Conservation (phyloP, 441 rosid species). For the Croton laevigatus region DNA sequence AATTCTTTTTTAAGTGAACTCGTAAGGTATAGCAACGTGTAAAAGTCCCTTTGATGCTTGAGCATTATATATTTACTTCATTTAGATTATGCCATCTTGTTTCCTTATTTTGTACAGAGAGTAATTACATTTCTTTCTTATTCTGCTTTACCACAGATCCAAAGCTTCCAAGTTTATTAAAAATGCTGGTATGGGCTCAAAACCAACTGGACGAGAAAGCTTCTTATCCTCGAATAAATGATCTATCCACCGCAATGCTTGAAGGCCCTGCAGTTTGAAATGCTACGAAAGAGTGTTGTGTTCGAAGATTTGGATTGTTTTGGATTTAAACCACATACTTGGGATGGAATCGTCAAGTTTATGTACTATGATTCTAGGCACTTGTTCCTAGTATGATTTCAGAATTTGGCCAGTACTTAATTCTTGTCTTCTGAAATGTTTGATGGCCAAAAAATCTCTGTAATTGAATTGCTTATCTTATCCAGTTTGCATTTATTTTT, state of each 20-base stretch:
- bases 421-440: slow-evolving; percentile 24
- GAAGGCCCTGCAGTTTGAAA: slow-evolving; percentile 64
- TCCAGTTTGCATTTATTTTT: slow-evolving; percentile 13
- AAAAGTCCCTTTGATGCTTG: not conserved
- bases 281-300: not conserved
- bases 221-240: slow-evolving; percentile 77
- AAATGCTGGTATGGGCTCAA: slow-evolving; percentile 92
- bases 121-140: not conserved
- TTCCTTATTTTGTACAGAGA: not conserved
- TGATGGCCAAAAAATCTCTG: slow-evolving; percentile 29
- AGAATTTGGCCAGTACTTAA: slow-evolving; percentile 21
- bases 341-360: slow-evolving; percentile 18
- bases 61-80: not conserved
- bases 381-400: slow-evolving; percentile 26
- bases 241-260: slow-evolving; percentile 64
- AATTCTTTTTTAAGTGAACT: not conserved
- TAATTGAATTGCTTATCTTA: slow-evolving; percentile 23
- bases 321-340: slow-evolving; percentile 17
- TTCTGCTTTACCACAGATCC: slow-evolving; percentile 55
- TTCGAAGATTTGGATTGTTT: slow-evolving; percentile 10
- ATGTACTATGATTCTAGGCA: slow-evolving; percentile 23
- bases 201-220: slow-evolving; percentile 88
- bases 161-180: slow-evolving; percentile 86
- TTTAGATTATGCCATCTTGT: not conserved
- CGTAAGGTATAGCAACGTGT: not conserved